Base-by-base conservation (phyloP, 176 grass and related monocot species). In the Calamus simplicifolius region DNA sequence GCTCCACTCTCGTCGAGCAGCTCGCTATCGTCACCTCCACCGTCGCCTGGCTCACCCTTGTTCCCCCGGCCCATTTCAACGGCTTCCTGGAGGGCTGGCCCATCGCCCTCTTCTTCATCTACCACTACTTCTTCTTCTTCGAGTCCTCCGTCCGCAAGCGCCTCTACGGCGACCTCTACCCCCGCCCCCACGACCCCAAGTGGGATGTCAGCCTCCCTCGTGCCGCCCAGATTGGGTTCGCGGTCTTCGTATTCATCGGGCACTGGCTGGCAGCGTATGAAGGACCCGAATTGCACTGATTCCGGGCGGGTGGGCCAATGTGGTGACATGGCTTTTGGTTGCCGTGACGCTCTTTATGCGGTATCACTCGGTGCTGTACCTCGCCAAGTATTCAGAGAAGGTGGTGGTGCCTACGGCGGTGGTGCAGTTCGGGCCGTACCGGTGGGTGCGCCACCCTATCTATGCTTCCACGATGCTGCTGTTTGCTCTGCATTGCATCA, bases 61-160 rank as follows among this genome's bases (percentile, higher is more conserved):
- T 76, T 38, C 73, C 73, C 12, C 56, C 62, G 18, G 73, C 73
- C 21, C 58, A 68, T 54, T 76, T 68, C 27, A 76, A 76, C 4
- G 73, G 63, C 3, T 73, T 73, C 50, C 58, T 73, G 13, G 70
- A 73, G 49, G 70, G 70, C 5, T 73, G 70, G 70, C 70, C 70
- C 18, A 0, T 73, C 15, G 50, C 29, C 15, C 59, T 73, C 18
- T 73, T 73, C 50, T 62, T 73, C 48, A 50, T 63, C 19, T 73
- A 73, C 29, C 59, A 73, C 6, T 73, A 73, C 28, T 73, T 73
- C 59, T 73, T 73, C 50, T 73, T 73, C 70, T 73, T 73, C 70
- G 70, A 73, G 59, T 35, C 50, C 14, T 62, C 70, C 49, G 59
- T 73, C 6, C 70, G 70, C 59, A 59, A 29, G 50, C 70, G 70